Conservation (phyloP, 208 protist species). For the Trichomonas tenax region DNA sequence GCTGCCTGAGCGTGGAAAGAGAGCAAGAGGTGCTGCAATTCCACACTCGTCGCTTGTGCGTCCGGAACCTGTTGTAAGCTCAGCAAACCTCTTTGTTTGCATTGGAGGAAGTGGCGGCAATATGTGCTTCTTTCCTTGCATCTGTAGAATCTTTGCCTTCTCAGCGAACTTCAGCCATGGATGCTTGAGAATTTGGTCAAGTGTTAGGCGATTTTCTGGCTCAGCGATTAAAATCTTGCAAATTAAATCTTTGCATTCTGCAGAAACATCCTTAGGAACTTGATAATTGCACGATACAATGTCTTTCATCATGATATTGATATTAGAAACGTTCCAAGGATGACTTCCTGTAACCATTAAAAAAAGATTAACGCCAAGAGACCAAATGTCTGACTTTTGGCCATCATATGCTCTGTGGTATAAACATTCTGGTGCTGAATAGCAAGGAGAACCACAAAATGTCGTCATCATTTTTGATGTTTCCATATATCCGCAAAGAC, state of each 20-base stretch:
- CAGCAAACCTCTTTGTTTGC: neutral
- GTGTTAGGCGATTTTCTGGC: neutral
- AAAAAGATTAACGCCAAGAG: neutral
- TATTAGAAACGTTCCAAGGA: slow-evolving; percentile 8
- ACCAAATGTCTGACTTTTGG: neutral
- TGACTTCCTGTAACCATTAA: neutral
- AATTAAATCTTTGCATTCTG: neutral
- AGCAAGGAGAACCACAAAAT: neutral
- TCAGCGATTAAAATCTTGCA: neutral
- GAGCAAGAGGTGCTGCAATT: neutral
- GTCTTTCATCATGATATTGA: neutral
- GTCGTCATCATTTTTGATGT: neutral
- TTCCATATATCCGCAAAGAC: neutral
- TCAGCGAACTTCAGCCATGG: neutral
- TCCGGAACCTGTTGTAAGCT: neutral
- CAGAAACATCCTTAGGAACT: neutral
- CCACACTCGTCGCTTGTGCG: neutral
- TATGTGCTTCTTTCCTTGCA: neutral
- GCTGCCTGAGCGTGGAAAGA: neutral
- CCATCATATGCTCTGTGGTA: neutral
- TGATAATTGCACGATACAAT: neutral
- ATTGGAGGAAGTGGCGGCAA: neutral
- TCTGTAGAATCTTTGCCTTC: neutral
- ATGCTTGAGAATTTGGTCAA: neutral
- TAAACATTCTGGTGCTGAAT: neutral